Percentiles rank a stretch among this genome's conserved stretches.
Evolutionary conservation across 441 rosid species (phyloP).

Genomic region (Adansonia madagascariensis): DNA sequence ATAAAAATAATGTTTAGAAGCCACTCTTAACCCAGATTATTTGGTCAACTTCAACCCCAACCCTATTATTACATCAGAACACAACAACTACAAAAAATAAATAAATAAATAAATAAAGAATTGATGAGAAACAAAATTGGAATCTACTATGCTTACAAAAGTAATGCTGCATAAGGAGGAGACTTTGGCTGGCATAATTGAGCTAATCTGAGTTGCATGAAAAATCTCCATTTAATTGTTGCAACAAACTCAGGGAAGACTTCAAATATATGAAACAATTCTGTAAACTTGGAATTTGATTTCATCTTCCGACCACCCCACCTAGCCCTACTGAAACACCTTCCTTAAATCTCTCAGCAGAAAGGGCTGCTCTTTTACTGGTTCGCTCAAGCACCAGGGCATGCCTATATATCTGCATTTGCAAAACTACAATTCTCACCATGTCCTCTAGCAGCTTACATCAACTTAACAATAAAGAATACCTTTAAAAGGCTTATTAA

Average conservation of each 20-base stretch:
- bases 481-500: too few species aligned
- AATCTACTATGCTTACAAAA: too few species aligned
- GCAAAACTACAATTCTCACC: too few species aligned
- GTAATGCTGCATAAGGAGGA: too few species aligned
- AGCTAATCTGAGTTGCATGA: background rate
- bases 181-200: too few species aligned
- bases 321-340: constrained; percentile 38
- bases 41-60: too few species aligned
- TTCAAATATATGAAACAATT: background rate
- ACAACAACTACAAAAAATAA: too few species aligned
- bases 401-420: constrained; percentile 68
- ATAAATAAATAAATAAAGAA: too few species aligned
- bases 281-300: background rate
- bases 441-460: background rate
- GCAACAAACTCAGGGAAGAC: background rate
- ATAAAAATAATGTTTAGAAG: too few species aligned
- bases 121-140: too few species aligned
- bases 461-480: background rate
- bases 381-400: constrained; percentile 93
- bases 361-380: constrained; percentile 76
- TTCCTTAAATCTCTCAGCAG: constrained; percentile 79
- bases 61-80: too few species aligned
- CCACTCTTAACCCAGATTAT: too few species aligned
- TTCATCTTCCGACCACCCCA: background rate
- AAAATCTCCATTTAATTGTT: background rate